Base-by-base conservation (phyloP, 805 yeast species). In the Pichia phayaonensis region DNA sequence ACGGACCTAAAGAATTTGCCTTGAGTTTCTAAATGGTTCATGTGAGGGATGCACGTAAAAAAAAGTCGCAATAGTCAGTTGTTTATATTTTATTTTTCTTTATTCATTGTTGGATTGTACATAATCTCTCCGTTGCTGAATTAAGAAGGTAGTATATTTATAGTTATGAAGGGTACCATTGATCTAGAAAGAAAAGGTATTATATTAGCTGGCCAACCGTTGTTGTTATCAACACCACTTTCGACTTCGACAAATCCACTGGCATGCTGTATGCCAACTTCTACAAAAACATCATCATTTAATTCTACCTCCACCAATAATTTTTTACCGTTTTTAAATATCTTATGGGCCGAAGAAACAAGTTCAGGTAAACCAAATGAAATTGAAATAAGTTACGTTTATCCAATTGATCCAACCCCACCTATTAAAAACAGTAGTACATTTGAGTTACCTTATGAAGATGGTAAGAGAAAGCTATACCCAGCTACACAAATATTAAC, bases 321-420 rank as follows among this genome's bases (percentile, higher is more conserved):
- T 16, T 43, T 61, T n/a, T 54, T 65, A 1, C 59, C 62, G 2
- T 63, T 56, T 46, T 52, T 52, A 34, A 53, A 60, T 50, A 59
- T 65, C 21, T 41, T 65, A 10, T 59, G 66, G 64, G 65, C 55
- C 4, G 63, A 64, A 16, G 42, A 50, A 12, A 52, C 53, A 6
- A 52, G 36, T 24, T 43, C 53, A 4, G 50, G 53, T 2, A 47
- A 48, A 10, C 44, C 42, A 5, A 48, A 58, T 39, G 64, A 61
- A 40, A 41, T 61, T 18, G 64, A 61, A 45, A 39, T 63, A 10
- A 58, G 62, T 1, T 61, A 55, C 44, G 58, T 55, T 12, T 36
- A 49, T 26, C 42, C 50, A 41, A 24, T 40, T 39, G 21, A 31
- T 38, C 13, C 45, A 50, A 16, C 45, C 12, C 12, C 49, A 48